Conservation (phyloP, 768 basidiomycete species). For the Xerocomellus dryophilus region DNA sequence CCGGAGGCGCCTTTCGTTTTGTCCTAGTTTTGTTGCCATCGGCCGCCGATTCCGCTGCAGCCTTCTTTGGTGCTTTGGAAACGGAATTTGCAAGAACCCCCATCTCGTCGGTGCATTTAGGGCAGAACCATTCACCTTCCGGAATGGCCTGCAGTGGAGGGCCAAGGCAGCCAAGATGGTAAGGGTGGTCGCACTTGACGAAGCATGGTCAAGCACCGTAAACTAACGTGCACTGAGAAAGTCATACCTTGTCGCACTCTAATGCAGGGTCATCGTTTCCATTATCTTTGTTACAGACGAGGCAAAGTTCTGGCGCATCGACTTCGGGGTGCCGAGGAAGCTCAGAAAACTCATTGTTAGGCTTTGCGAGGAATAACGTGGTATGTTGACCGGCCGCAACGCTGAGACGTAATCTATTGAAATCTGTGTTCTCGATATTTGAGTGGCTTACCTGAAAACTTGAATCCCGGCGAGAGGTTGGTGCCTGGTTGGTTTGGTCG, state of each 20-base stretch:
- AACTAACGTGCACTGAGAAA: not conserved
- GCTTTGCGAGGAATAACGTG: conserved; percentile 76
- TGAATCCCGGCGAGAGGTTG: conserved; percentile 71
- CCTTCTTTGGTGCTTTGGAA: conserved; percentile 21
- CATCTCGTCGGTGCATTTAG: conserved; percentile 60
- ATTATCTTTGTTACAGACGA: conserved; percentile 66
- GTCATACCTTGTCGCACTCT: conserved; percentile 84
- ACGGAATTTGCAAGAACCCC: conserved; percentile 38
- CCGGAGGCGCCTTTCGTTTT: conserved; percentile 47
- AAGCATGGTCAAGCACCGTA: conserved; percentile 2
- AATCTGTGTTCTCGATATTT: not conserved
- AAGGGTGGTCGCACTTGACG: conserved; percentile 81
- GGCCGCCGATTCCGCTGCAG: not conserved
- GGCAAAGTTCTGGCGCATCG: conserved; percentile 62
- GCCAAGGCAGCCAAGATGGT: conserved; percentile 76
- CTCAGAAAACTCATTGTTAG: conserved; percentile 71
- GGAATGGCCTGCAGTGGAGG: conserved; percentile 78
- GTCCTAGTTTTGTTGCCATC: conserved; percentile 27
- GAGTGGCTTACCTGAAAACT: conserved; percentile 59
- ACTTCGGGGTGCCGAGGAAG: conserved; percentile 83
- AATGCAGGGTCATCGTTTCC: conserved; percentile 73
- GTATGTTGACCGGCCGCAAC: conserved; percentile 86
- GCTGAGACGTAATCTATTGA: conserved; percentile 37
- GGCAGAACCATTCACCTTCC: conserved; percentile 92
- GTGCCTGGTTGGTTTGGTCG: conserved; percentile 77